Conservation (phyloP, 2,329 filamentous ascomycete genomes). For the Elsinoe batatas region DNA sequence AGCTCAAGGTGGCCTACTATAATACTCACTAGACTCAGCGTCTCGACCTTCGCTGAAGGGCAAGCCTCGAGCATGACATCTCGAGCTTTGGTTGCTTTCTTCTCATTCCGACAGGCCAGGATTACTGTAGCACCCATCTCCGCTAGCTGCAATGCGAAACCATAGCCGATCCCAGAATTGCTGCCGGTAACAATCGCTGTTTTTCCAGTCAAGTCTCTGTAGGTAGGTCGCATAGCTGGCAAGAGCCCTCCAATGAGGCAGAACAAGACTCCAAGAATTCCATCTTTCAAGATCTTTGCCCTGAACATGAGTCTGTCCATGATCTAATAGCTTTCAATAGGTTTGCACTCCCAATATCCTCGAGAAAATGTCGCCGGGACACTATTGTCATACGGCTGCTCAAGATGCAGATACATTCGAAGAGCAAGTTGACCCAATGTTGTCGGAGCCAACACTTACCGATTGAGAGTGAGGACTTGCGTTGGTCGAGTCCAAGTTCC, state of each 20-base stretch:
- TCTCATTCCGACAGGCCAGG: background rate
- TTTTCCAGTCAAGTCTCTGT: conserved; percentile 12
- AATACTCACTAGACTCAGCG: conserved; percentile 15
- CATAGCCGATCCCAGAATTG: conserved; percentile 18
- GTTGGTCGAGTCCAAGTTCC: no score
- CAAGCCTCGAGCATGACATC: background rate
- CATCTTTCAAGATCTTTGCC: background rate
- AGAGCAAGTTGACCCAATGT: no score
- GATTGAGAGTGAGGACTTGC: no score
- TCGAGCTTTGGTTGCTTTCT: background rate
- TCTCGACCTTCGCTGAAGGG: background rate
- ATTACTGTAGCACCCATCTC: conserved; percentile 6
- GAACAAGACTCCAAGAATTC: background rate
- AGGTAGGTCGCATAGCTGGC: background rate
- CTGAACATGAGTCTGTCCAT: background rate
- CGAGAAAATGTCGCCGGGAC: no score
- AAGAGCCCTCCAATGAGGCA: background rate
- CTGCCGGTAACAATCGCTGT: conserved; percentile 18
- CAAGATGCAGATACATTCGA: no score
- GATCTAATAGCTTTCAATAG: no score
- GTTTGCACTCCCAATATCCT: no score
- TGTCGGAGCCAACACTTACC: no score
- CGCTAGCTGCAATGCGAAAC: conserved; percentile 15
- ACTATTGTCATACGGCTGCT: no score
- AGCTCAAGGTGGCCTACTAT: no score